These are phyloP conservation scores for Yarrowia keelungensis DNA, from an alignment of 805 yeast genomes.

Conservation along the genomic window DNA sequence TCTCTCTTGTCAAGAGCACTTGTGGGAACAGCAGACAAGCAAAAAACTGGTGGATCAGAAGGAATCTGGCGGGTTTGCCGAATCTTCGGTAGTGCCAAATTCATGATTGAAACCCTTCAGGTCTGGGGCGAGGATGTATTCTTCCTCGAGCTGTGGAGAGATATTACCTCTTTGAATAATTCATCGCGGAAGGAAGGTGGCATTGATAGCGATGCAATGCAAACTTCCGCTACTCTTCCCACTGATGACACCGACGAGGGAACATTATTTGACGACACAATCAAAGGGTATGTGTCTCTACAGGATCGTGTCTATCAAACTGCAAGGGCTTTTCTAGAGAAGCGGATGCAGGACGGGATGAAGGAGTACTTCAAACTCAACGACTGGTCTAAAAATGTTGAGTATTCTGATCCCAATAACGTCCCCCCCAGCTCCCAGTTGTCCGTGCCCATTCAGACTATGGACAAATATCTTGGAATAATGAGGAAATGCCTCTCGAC, in stretches of 20 bases:
- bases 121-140: slow-evolving; percentile 56
- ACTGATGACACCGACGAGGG: slow-evolving; percentile 46
- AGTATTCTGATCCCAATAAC: slow-evolving; percentile 32
- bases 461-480: slow-evolving; percentile 48
- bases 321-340: slow-evolving; percentile 50
- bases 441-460: slow-evolving; percentile 44
- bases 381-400: slow-evolving; percentile 46
- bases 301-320: slow-evolving; percentile 47
- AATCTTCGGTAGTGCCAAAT: slow-evolving; percentile 52
- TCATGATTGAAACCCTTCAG: slow-evolving; percentile 52
- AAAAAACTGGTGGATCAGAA: slow-evolving; percentile 46
- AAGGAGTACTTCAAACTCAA: slow-evolving; percentile 50
- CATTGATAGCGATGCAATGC: slow-evolving; percentile 3
- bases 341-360: slow-evolving; percentile 52
- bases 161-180: slow-evolving; percentile 41
- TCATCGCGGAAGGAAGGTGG: slow-evolving; percentile 12
- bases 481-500: slow-evolving; percentile 49
- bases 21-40: slow-evolving; percentile 47
- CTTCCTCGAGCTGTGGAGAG: slow-evolving; percentile 55
- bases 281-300: slow-evolving; percentile 51
- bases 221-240: slow-evolving; percentile 15
- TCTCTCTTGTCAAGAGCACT: slow-evolving; percentile 51
- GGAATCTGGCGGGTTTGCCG: slow-evolving; percentile 56
- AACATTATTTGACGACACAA: slow-evolving; percentile 57
- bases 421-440: slow-evolving; percentile 45